Evolutionary conservation across 129 eudicot genomes (phyloP), one percentile per base, ranked within the genome.

Genomic region (Artemisia annua): DNA sequence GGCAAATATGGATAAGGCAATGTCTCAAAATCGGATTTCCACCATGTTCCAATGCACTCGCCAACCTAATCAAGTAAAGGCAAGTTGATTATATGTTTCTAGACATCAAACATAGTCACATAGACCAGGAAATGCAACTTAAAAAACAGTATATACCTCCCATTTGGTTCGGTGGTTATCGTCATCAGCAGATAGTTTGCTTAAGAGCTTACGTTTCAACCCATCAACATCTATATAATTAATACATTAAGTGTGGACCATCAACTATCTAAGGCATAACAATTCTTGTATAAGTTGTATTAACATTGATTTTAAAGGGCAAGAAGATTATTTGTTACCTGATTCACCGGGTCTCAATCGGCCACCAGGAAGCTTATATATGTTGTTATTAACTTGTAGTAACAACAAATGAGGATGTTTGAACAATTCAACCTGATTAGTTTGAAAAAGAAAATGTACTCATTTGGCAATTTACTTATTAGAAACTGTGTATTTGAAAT

Each of bases 31-130:
- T 85, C 85, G 2, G 86, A 78, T 77, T 82, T 89, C 97, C 96
- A 92, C 94, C 97, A 92, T 75, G 74, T 85, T 51, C 96, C 94
- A 48, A 92, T 81, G 75, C 97, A 92, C 80, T 92, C 96, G 24
- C 89, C 88, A 17, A 89, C 91, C 97, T 91, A 74, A 50, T 39
- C 7, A 86, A 51, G 46, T 44, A n/a, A 1, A 51, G 13, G 58
- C 35, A 30, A 9, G 10, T 5, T 56, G 22, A 11, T 50, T 56
- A 59, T 53, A 55, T 44, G 32, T 24, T 22, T 56, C 30, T 52
- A 10, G 18, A 7, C 16, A 55, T 66, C 11, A 20, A 19, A 75
- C 18, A 73, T 61, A 71, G 32, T 28, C 32, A 28, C 32, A 28
- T 28, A 28, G 32, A 28, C 32, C 32, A 28, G 32, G 32, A 15